These are phyloP conservation scores for Oidiodendron maius DNA, from an alignment of 495 filamentous ascomycete genomes.

Conservation along the genomic window DNA sequence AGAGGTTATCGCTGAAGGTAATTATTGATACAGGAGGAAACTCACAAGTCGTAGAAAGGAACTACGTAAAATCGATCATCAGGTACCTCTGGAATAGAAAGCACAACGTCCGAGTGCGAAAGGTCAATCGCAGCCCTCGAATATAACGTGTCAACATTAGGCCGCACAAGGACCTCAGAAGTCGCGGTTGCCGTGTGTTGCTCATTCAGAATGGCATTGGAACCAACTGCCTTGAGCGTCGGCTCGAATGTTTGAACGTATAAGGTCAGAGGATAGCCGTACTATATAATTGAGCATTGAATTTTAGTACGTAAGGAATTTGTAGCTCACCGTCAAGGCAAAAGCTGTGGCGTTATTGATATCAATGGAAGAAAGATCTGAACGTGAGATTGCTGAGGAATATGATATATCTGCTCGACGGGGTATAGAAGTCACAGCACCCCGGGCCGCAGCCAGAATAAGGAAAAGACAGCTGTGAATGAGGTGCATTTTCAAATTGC, in stretches of 20 bases:
- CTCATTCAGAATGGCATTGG: background rate
- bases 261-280: background rate
- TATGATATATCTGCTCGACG: no score
- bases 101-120: background rate
- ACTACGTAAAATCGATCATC: constrained; percentile 4
- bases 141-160: constrained; percentile 7
- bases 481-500: no score
- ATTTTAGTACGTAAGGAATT: no score
- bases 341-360: no score
- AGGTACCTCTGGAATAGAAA: constrained; percentile 2
- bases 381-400: no score
- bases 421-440: no score
- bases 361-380: no score
- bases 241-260: constrained; percentile 1
- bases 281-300: no score
- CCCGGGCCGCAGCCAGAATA: no score
- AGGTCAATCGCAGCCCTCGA: background rate
- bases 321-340: no score
- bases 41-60: constrained; percentile 9
- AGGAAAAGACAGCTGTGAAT: no score
- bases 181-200: background rate
- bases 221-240: background rate
- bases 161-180: background rate
- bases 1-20: background rate
- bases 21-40: background rate